Evolutionary conservation across 2,329 filamentous ascomycete genomes (phyloP).

Genomic region (Lecanicillium sp.): DNA sequence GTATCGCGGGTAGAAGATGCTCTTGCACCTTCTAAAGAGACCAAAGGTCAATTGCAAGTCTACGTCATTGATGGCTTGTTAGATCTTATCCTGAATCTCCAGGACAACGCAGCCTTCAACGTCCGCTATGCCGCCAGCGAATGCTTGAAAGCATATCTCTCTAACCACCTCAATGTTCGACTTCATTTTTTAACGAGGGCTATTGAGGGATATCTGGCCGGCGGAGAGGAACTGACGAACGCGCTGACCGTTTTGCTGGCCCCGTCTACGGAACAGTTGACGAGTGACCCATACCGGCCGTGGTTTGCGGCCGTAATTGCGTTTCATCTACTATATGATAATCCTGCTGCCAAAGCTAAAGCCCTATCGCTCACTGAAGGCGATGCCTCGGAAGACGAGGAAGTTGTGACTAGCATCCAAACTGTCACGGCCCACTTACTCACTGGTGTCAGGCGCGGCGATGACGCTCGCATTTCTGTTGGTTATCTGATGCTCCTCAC

Average conservation of each 20-base stretch:
- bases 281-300: conserved; percentile 73
- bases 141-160: conserved; percentile 90
- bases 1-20: conserved; percentile 52
- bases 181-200: conserved; percentile 82
- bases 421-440: conserved; percentile 82
- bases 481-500: conserved; percentile 87
- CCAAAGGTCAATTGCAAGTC: conserved; percentile 54
- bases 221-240: conserved; percentile 78
- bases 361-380: conserved; percentile 83
- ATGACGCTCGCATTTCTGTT: conserved; percentile 73
- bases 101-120: conserved; percentile 64
- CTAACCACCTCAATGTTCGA: conserved; percentile 71
- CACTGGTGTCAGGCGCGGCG: conserved; percentile 64
- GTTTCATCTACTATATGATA: conserved; percentile 79
- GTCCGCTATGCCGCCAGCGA: conserved; percentile 79
- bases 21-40: conserved; percentile 32
- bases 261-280: conserved; percentile 53
- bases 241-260: conserved; percentile 76
- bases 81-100: conserved; percentile 68
- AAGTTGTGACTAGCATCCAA: conserved; percentile 92
- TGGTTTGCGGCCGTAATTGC: conserved; percentile 88
- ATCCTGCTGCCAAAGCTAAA: conserved; percentile 68
- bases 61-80: conserved; percentile 93
- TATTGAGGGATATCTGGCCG: conserved; percentile 77
- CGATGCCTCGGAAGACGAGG: conserved; percentile 81